Conservation (phyloP, 1,139 yeast genomes). For the Sugiyamaella sp. region DNA sequence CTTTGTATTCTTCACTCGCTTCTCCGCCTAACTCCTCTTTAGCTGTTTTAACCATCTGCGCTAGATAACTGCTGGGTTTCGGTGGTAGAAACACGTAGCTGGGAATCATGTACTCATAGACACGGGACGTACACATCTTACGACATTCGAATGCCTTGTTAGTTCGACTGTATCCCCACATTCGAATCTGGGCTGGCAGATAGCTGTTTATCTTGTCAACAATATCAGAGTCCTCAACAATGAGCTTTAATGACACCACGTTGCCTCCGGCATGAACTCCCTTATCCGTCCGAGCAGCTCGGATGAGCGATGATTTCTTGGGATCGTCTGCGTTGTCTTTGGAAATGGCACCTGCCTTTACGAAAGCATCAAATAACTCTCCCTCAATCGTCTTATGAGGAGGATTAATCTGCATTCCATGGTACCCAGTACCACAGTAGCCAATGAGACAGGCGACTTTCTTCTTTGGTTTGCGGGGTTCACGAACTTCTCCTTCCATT, state of each 20-base stretch:
- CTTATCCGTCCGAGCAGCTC: constrained; percentile 98
- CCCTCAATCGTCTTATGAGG: constrained; percentile 92
- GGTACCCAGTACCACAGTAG: constrained; percentile 97
- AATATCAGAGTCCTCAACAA: constrained; percentile 83
- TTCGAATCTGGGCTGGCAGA: constrained; percentile 82
- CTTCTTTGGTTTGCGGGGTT: constrained; percentile 68
- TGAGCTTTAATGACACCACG: constrained; percentile 83
- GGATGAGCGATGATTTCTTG: constrained; percentile 86
- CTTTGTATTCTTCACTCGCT: constrained; percentile 42
- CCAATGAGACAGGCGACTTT: constrained; percentile 95
- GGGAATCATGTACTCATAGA: constrained; percentile 92
- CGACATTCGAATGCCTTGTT: constrained; percentile 93
- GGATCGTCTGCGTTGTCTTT: constrained; percentile 87
- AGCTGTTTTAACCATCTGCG: constrained; percentile 59
- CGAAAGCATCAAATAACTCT: constrained; percentile 82
- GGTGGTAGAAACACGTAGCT: constrained; percentile 89
- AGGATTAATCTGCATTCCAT: constrained; percentile 96
- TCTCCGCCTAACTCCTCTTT: constrained; percentile 60
- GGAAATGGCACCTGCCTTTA: constrained; percentile 87
- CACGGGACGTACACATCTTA: constrained; percentile 90
- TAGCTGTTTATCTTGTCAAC: constrained; percentile 68
- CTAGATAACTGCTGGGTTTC: constrained; percentile 70
- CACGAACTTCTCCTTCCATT: constrained; percentile 40
- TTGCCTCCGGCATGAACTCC: constrained; percentile 99
- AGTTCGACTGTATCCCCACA: constrained; percentile 92